Base-by-base conservation (phyloP, 257 asterid genomes). In the Asclepias syriaca region DNA sequence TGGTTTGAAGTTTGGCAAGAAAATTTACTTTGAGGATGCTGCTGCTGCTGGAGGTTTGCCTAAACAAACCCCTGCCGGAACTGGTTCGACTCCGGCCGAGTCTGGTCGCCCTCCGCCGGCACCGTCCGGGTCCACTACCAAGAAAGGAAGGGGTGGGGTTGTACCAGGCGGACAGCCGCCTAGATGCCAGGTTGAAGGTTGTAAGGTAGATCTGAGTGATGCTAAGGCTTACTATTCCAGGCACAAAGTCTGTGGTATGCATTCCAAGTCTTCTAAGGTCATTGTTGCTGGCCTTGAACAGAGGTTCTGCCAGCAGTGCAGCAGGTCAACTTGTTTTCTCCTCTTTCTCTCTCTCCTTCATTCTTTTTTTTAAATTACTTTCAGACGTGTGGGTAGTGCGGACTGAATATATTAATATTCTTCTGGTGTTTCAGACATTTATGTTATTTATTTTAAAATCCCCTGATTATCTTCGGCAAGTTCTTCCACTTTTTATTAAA, bases 241-340 rank as follows among this genome's bases (percentile, higher is more conserved):
- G 89, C 99, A 94, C 77, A 94, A 87, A 77, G 99, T 94, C 45
- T 94, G 99, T 81, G 85, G 89, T 65, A 66, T 84, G 85, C 99
- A 94, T 74, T 94, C 99, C 48, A 94, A 94, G 81, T 85, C 89
- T 22, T 81, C 96, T 0, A 83, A 68, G 82, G 99, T 87, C 39
- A 71, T 86, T 85, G 99, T 94, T 81, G 86, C 89, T 5, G 99
- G 97, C 58, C 76, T 88, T 79, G 86, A 85, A 72, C 99, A 94
- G 74, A 94, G 99, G 89, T 94, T 94, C 77, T 94, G 99, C 87
- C 99, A 94, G 85, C 99, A 94, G 85, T 94, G 99, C 74, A 94
- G 99, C 97, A 87, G 97, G 99, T 94, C 77, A 74, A 77, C 55
- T 69, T 70, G 39, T 55, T 58, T 54, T 24, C 57, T 22, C 21